These are phyloP conservation scores for Neurospora terricola DNA, from an alignment of 495 filamentous ascomycete genomes.

Conservation along the genomic window DNA sequence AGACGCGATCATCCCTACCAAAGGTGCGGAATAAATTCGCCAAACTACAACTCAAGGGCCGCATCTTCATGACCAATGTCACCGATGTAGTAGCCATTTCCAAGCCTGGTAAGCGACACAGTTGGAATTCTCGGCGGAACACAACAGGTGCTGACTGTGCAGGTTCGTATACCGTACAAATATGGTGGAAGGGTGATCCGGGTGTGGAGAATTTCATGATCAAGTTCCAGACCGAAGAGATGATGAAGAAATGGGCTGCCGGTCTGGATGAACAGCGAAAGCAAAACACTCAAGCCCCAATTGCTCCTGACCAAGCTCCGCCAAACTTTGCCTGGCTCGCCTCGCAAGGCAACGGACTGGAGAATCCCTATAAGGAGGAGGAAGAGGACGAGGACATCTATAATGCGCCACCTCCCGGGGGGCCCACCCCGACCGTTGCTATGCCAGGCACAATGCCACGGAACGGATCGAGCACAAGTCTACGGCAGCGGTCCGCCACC, in stretches of 20 bases:
- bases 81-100: conserved; percentile 78
- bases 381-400: conserved; percentile 75
- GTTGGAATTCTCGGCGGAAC: neutral
- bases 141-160: conserved; percentile 13
- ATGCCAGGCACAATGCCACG: conserved; percentile 48
- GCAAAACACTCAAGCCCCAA: conserved; percentile 27
- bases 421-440: conserved; percentile 3
- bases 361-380: conserved; percentile 71
- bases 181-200: conserved; percentile 97
- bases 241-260: conserved; percentile 80
- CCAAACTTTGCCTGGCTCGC: conserved; percentile 73
- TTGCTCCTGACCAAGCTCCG: conserved; percentile 27
- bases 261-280: conserved; percentile 52
- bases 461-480: conserved; percentile 69
- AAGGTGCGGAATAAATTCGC: conserved; percentile 66
- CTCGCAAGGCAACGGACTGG: conserved; percentile 45
- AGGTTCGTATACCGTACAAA: conserved; percentile 91
- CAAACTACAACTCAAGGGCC: conserved; percentile 85
- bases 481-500: conserved; percentile 72
- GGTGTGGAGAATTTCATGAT: conserved; percentile 96
- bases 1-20: conserved; percentile 30
- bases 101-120: conserved; percentile 59
- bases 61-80: conserved; percentile 99
- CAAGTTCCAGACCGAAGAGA: conserved; percentile 79
- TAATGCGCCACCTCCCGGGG: conserved; percentile 20